Evolutionary conservation across 306 rosid genomes (phyloP), one percentile per base, ranked within the genome.

Genomic region (Dicorynia guianensis): DNA sequence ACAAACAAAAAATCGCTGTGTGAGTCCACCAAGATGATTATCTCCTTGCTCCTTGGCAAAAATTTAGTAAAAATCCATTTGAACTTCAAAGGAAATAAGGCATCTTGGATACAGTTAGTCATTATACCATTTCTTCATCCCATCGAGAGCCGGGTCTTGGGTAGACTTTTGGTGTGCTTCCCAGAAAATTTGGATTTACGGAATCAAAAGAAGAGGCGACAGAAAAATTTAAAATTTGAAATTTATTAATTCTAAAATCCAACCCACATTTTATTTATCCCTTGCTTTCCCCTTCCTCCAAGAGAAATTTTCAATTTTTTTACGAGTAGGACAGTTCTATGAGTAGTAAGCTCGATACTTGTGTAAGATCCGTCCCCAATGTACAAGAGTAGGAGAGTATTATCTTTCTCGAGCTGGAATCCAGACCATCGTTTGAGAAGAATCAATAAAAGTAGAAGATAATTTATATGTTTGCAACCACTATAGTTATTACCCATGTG

Each of bases 1-100:
- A 81, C 89, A 79, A 78, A 69, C 55, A 63, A 55, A 63, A 63
- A 83, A 49, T 60, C 67, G 66, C 49, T 55, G 39, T 74, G 58
- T 34, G 80, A 76, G 65, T 75, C 86, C 83, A 84, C 85, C 55
- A 76, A 11, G 3, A 44, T 34, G 66, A 47, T 34, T 48, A 17
- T 17, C 70, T 39, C 25, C 36, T 4, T 25, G 6, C 70, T 39
- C 25, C 36, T 4, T 25, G 6, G 46, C 4, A 76, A 53, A 58
- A 69, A 52, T 63, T 53, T 56, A 69, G 76, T 77, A 40, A 76
- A 64, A 60, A 38, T 56, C 30, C 66, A 61, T 72, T 55, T 71
- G 6, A 67, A 73, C 74, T 61, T 15, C 33, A 73, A 57, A 71
- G 53, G 10, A 17, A 73, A 19, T n/a, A 68, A 39, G 66, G n/a